Evolutionary conservation across 768 basidiomycete species (phyloP), one percentile per base, ranked within the genome.

Genomic region (Phanerodontia chrysosporium): DNA sequence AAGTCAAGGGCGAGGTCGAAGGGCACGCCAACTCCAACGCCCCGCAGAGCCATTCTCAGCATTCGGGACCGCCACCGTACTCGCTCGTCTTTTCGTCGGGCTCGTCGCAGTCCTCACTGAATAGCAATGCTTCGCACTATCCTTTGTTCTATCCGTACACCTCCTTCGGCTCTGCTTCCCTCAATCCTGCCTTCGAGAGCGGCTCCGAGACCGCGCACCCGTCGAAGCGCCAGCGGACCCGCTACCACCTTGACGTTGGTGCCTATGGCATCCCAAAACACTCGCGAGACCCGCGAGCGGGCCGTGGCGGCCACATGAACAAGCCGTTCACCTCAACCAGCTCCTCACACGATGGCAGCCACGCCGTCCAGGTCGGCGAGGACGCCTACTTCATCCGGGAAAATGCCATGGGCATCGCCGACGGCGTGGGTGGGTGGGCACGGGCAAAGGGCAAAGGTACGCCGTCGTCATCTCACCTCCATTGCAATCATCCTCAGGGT

Each of bases 391-490:
- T 92, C 62, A 74, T 92, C 6, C 76, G 83, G 5, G 82, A 86
- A 58, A 90, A 94, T 67, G 90, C 92, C 6, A 87, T 98, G 78
- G 95, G 95, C 18, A 88, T 98, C 9, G 92, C 95, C 3, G 95
- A 98, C 69, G 95, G 95, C 29, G 95, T 98, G 0, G 95, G 95
- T 0, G 95, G 95, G 0, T 97, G 94, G 95, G 80, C 86, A 8
- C 72, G 76, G 90, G 79, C 84, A 16, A 71, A 77, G 58, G 71
- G 70, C 32, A 63, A 67, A 57, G 70, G 77, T 78, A 65, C 21
- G 73, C 27, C 32, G 53, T 8, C 32, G 29, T 25, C 3, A 36
- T 49, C 14, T 8, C 49, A 42, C 29, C 22, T 16, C 29, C 27
- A 48, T 28, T 29, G 39, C 39, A 10, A 42, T 49, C 8, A 39